These are phyloP conservation scores for Hypoxylon fuscum DNA, from an alignment of 495 filamentous ascomycete genomes.

Conservation along the genomic window DNA sequence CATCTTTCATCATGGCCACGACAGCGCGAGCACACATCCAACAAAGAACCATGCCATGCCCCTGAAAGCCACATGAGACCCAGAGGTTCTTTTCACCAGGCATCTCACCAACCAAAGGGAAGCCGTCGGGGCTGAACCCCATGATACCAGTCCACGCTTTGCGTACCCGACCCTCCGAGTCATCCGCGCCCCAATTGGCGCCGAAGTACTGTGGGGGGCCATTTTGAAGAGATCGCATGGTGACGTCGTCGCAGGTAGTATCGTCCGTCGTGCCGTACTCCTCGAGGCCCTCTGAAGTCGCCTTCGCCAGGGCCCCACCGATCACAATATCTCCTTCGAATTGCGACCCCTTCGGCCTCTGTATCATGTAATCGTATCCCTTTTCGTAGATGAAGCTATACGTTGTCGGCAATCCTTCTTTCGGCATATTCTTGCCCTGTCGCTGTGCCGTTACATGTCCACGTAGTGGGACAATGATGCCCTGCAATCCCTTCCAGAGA, in stretches of 20 bases:
- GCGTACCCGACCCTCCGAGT: constrained; percentile 64
- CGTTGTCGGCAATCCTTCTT: constrained; percentile 56
- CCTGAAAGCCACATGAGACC: constrained; percentile 63
- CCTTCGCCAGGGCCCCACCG: constrained; percentile 68
- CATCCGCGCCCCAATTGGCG: constrained; percentile 65
- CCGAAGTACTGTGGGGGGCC: constrained; percentile 64
- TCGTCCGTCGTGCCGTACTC: constrained; percentile 68
- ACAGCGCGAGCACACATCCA: constrained; percentile 65
- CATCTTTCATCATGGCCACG: constrained; percentile 58
- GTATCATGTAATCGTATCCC: constrained; percentile 74
- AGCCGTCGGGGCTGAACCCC: constrained; percentile 64
- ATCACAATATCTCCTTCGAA: constrained; percentile 72
- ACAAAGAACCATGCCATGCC: constrained; percentile 68
- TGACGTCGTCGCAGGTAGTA: constrained; percentile 59
- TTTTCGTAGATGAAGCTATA: constrained; percentile 69
- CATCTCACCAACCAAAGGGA: constrained; percentile 64
- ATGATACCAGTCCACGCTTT: constrained; percentile 71
- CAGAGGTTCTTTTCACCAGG: constrained; percentile 55
- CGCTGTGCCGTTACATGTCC: constrained; percentile 73
- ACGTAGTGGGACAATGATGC: constrained; percentile 71
- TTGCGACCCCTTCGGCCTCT: constrained; percentile 56
- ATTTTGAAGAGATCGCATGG: constrained; percentile 61
- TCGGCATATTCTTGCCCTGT: constrained; percentile 58
- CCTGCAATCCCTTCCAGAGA: constrained; percentile 64
- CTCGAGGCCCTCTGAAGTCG: constrained; percentile 53